A percentile compares a stretch with the other conserved stretches of the same genome.
These are phyloP conservation scores for Taphrina confusa DNA, from an alignment of 1,139 yeast species.

Conservation along the genomic window DNA sequence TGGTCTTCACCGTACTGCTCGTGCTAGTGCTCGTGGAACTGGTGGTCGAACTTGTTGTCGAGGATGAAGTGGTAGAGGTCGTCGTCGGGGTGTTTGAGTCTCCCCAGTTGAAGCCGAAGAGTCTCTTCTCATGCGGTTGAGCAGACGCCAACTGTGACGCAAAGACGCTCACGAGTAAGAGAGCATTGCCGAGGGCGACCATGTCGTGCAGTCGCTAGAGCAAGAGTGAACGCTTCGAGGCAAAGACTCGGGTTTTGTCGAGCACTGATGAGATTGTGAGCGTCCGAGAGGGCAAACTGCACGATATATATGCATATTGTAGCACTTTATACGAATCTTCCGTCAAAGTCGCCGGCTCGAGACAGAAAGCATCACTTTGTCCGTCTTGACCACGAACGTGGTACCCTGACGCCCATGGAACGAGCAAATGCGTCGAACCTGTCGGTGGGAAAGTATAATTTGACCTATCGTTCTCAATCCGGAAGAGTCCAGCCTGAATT, in stretches of 20 bases:
- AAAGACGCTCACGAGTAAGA: background rate
- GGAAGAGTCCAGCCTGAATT: slow-evolving; percentile 1
- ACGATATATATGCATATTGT: too few species aligned
- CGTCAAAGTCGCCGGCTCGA: too few species aligned
- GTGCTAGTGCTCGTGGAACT: background rate
- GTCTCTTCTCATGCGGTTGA: slow-evolving; percentile 11
- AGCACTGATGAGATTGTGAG: too few species aligned
- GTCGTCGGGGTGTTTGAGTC: background rate
- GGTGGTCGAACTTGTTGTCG: background rate
- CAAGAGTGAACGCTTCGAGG: background rate
- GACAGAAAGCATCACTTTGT: too few species aligned
- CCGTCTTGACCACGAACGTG: too few species aligned
- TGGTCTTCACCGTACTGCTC: background rate
- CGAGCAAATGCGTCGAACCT: background rate
- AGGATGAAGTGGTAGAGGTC: background rate
- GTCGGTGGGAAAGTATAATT: background rate
- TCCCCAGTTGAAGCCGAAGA: slow-evolving; percentile 10
- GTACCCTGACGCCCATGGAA: background rate
- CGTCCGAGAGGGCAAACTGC: too few species aligned
- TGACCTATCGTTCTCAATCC: slow-evolving; percentile 2
- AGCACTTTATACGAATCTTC: too few species aligned
- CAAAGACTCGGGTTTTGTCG: too few species aligned
- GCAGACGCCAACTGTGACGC: slow-evolving; percentile 2
- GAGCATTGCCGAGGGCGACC: slow-evolving; percentile 8
- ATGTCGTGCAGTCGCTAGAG: background rate